Evolutionary conservation across 1,139 yeast genomes (phyloP).

Genomic region (Sugiyamaella neomexicana): DNA sequence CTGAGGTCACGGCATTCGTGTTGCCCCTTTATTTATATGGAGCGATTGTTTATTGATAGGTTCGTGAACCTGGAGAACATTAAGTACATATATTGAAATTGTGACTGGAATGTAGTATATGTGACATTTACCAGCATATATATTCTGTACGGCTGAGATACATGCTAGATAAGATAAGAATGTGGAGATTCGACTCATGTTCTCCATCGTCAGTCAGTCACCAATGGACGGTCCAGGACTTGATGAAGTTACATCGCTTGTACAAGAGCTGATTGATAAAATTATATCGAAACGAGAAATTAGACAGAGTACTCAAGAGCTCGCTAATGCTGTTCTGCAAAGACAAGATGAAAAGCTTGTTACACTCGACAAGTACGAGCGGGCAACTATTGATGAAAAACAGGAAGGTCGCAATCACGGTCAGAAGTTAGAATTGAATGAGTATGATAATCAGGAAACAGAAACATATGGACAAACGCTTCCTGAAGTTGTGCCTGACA

Average conservation of each 20-base stretch:
- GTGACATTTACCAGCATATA: not conserved
- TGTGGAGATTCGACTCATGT: too few relatives aligned
- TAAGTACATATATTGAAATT: too few relatives aligned
- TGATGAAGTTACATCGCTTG: conserved; percentile 25
- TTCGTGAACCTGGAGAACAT: too few relatives aligned
- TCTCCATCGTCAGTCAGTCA: not conserved
- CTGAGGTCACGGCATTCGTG: too few relatives aligned
- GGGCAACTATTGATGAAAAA: not conserved
- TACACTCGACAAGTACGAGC: conserved; percentile 21
- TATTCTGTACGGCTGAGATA: conserved; percentile 1
- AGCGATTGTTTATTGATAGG: too few relatives aligned
- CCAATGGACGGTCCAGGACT: conserved; percentile 16
- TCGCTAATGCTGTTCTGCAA: conserved; percentile 25
- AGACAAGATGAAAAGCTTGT: conserved; percentile 24
- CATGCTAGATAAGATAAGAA: not conserved
- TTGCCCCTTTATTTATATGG: too few relatives aligned
- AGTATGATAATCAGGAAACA: too few relatives aligned
- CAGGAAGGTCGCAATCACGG: not conserved
- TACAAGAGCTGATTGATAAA: conserved; percentile 25
- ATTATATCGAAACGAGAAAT: conserved; percentile 24
- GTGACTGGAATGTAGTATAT: not conserved
- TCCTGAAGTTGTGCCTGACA: not conserved
- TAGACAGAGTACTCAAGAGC: conserved; percentile 20
- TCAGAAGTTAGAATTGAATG: too few relatives aligned
- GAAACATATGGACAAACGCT: not conserved